phyloP scores from a whole-genome alignment of 2,329 filamentous ascomycete species.

The Talaromyces sp. region DNA sequence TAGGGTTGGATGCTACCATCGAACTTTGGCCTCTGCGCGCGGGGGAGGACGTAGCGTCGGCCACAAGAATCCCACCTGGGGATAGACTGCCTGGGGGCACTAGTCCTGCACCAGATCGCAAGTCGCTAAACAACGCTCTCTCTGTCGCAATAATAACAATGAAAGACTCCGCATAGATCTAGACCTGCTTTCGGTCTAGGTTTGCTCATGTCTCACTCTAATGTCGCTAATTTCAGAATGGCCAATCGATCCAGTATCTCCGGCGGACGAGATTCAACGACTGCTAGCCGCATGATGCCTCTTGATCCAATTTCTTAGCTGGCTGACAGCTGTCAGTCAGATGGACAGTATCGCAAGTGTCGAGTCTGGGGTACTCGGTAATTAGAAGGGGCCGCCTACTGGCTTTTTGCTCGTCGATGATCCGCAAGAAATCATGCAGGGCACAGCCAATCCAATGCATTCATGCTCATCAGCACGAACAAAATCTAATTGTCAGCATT shows the following conservation, averaged over 20 bases:
- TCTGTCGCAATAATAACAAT: neutral
- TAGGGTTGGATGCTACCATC: neutral
- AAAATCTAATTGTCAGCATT: neutral
- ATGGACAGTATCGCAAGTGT: neutral
- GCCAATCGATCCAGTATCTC: neutral
- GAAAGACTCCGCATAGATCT: neutral
- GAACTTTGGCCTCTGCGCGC: neutral
- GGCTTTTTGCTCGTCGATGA: neutral
- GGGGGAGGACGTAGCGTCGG: neutral
- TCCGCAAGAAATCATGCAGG: neutral
- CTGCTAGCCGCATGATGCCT: neutral
- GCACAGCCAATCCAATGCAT: neutral
- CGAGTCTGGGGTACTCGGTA: neutral
- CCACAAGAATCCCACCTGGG: neutral
- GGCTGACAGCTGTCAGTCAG: neutral
- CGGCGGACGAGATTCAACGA: neutral
- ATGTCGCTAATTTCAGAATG: neutral
- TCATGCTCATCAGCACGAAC: neutral
- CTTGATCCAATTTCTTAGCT: neutral
- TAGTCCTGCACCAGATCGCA: neutral
- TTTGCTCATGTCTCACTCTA: neutral
- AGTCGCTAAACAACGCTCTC: neutral
- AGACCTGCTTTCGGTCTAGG: neutral
- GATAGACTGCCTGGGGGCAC: neutral
- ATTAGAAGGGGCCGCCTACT: neutral